Base-by-base conservation (phyloP, 2,329 filamentous ascomycete genomes). In the Ophiocordyceps robertsii region DNA sequence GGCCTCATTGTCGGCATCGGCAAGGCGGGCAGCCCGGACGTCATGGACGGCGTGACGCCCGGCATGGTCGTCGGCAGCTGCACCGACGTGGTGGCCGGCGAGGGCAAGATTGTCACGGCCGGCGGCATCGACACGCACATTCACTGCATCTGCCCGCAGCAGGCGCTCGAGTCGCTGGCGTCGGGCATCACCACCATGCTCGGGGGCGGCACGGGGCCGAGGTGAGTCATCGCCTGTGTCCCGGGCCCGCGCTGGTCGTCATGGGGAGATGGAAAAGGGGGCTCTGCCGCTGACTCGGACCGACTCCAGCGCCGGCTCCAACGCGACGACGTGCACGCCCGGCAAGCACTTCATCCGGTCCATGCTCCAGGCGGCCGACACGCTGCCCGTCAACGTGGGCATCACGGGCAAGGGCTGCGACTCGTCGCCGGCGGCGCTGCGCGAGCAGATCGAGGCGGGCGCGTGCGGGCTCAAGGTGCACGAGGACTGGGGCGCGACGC, bases 371-470 rank as follows among this genome's bases (percentile, higher is more conserved):
- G 88, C 88, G 8, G 80, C 77, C 54, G 90, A 96, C 57, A 60
- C 64, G 4, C 66, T 95, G 13, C 90, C 90, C 0, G 62, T 96
- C 49, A 96, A 96, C 59, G 68, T 90, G 43, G 90, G 88, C 32
- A 84, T 96, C 55, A 95, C 89, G 0, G 87, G 84, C 36, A 96
- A 96, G 66, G 90, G 90, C 46, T 95, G 94, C 56, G 90, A 96
- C 60, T 80, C 80, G 50, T 75, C 75, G 11, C 72, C 77, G 0
- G 59, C 62, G 2, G 84, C 82, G 10, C 72, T 96, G 2, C 75
- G 79, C 39, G 85, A 95, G 51, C 87, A 95, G 63, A 73, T 85
- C 44, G 66, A 75, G 43, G 90, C 90, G 0, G 90, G 90, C 10
- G 89, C 83, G 1, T 90, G 86, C 52, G 90, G 90, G 8, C 73